phyloP scores from a whole-genome alignment of 768 basidiomycete species.

The Tricholoma bakamatsutake region DNA sequence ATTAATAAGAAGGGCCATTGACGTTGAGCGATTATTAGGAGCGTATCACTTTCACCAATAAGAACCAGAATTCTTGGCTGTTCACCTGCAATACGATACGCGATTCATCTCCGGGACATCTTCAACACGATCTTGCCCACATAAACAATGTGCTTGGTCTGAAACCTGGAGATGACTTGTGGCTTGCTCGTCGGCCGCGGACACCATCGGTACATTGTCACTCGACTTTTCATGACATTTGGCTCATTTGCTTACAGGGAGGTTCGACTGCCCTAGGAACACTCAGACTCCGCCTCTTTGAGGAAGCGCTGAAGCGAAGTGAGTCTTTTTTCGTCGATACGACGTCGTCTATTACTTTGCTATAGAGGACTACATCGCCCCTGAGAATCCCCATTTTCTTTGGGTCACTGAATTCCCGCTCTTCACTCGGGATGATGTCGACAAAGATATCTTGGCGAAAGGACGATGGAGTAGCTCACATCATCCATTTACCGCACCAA shows the following conservation, averaged over 20 bases:
- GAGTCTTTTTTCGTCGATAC: constrained; percentile 15
- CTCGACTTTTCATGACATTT: constrained; percentile 16
- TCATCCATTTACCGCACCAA: constrained; percentile 95
- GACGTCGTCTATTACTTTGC: constrained; percentile 8
- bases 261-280: constrained; percentile 81
- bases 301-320: constrained; percentile 64
- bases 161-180: constrained; percentile 49
- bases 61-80: constrained; percentile 45
- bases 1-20: constrained; percentile 2
- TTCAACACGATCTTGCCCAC: constrained; percentile 19
- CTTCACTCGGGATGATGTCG: constrained; percentile 78
- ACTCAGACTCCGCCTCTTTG: constrained; percentile 58
- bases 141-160: constrained; percentile 40
- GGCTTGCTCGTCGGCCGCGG: constrained; percentile 47
- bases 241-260: constrained; percentile 46
- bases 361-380: constrained; percentile 51
- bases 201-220: constrained; percentile 40
- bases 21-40: constrained; percentile 32
- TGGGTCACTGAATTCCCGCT: constrained; percentile 97
- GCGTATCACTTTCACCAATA: constrained; percentile 41
- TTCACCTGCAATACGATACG: constrained; percentile 20
- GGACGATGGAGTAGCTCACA: constrained; percentile 92
- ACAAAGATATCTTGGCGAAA: constrained; percentile 80
- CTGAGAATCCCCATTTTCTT: constrained; percentile 70
- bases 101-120: constrained; percentile 14